phyloP scores from a whole-genome alignment of 257 asterid species.

The Solanum chiquidenum region DNA sequence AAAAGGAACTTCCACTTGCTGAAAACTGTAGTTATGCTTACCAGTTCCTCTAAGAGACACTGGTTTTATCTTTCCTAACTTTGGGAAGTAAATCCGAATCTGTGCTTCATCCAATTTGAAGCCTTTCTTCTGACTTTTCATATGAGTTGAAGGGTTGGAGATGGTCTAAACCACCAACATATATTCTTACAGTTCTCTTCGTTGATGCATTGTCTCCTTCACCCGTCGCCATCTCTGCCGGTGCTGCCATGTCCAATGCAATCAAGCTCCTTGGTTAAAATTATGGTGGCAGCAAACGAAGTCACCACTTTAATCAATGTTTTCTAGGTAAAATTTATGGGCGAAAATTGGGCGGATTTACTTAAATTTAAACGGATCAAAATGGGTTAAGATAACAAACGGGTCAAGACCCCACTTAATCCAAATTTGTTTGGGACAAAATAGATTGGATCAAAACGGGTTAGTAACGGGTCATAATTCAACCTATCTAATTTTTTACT shows the following conservation, averaged over 20 bases:
- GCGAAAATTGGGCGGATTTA: rapidly evolving
- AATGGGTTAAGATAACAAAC: too few relatives aligned
- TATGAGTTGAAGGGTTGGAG: not conserved
- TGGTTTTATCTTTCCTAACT: slow-evolving; percentile 54
- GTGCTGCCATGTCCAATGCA: not conserved
- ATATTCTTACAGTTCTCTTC: slow-evolving; percentile 28
- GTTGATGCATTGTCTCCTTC: not conserved
- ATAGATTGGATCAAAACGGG: too few relatives aligned
- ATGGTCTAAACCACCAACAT: slow-evolving; percentile 65
- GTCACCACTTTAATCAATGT: rapidly evolving
- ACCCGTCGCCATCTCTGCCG: slow-evolving; percentile 2
- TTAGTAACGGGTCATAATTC: too few relatives aligned
- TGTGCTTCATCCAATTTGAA: slow-evolving; percentile 40
- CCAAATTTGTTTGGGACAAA: too few relatives aligned
- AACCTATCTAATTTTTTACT: rapidly evolving
- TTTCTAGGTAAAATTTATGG: too few relatives aligned
- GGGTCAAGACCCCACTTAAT: too few relatives aligned
- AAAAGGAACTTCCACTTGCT: slow-evolving; percentile 64
- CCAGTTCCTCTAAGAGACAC: slow-evolving; percentile 75
- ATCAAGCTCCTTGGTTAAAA: not conserved
- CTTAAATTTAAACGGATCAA: too few relatives aligned
- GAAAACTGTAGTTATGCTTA: slow-evolving; percentile 95
- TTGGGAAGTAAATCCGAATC: slow-evolving; percentile 62
- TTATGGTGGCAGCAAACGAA: too few relatives aligned
- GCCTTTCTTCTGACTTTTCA: slow-evolving; percentile 28